These are phyloP conservation scores for Ophiocordyceps robertsii DNA, from an alignment of 2,329 filamentous ascomycete species.

Conservation along the genomic window DNA sequence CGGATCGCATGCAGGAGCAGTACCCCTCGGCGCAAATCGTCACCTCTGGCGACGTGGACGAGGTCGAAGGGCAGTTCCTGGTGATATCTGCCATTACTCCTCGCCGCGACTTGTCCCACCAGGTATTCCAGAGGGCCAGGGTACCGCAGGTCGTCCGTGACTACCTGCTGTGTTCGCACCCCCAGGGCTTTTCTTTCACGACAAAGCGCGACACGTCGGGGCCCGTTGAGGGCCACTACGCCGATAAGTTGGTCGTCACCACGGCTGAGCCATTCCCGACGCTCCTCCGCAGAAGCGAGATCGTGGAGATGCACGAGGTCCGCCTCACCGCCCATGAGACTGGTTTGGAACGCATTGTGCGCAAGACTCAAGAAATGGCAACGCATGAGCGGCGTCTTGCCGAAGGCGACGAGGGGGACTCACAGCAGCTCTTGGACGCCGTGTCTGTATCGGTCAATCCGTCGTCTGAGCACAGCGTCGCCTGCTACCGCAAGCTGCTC, in stretches of 20 bases:
- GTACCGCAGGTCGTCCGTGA: slow-evolving; percentile 76
- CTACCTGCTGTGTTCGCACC: slow-evolving; percentile 66
- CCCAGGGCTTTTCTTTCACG: slow-evolving; percentile 67
- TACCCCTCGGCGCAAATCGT: slow-evolving; percentile 78
- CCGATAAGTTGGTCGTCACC: slow-evolving; percentile 74
- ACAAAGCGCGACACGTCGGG: slow-evolving; percentile 57
- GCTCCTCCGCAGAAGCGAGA: slow-evolving; percentile 76
- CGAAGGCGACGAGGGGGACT: slow-evolving; percentile 58
- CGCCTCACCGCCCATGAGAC: slow-evolving; percentile 66
- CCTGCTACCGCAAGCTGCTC: slow-evolving; percentile 63
- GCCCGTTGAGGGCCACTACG: slow-evolving; percentile 57
- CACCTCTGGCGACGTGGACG: slow-evolving; percentile 53
- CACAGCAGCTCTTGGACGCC: slow-evolving; percentile 59
- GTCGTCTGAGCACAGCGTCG: slow-evolving; percentile 61
- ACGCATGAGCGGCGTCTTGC: slow-evolving; percentile 60
- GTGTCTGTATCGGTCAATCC: slow-evolving; percentile 66
- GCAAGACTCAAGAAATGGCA: slow-evolving; percentile 79
- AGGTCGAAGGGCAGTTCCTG: slow-evolving; percentile 82
- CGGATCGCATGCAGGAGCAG: slow-evolving; percentile 82
- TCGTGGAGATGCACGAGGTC: slow-evolving; percentile 54
- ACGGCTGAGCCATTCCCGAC: slow-evolving; percentile 84
- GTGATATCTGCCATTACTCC: slow-evolving; percentile 70
- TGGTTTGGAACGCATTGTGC: slow-evolving; percentile 78
- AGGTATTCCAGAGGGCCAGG: slow-evolving; percentile 77
- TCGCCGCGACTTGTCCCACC: slow-evolving; percentile 69